Percentiles rank a stretch among this genome's conserved stretches.
Evolutionary conservation across 768 basidiomycete species (phyloP).

Genomic region (Tylopilus sp.): DNA sequence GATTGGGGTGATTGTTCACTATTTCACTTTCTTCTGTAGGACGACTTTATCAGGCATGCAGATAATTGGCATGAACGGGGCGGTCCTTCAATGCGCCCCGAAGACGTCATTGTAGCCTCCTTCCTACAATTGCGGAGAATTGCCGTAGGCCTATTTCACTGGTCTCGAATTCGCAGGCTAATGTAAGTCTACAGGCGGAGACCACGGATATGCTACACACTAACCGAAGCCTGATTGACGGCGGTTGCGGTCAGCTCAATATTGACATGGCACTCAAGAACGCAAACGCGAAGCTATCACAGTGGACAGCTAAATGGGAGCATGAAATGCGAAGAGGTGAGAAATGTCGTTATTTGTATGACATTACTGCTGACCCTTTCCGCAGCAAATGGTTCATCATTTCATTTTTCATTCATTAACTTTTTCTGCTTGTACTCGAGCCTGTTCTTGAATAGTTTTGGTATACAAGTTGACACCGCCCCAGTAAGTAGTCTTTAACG

Average conservation of each 20-base stretch:
- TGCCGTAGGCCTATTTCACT: conserved; percentile 50
- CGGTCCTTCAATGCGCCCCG: conserved; percentile 53
- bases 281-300: conserved; percentile 67
- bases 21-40: conserved; percentile 31
- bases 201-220: conserved; percentile 71
- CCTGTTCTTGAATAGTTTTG: conserved; percentile 83
- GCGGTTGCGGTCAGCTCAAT: conserved; percentile 60
- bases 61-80: conserved; percentile 67
- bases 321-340: conserved; percentile 69
- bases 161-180: background rate
- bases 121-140: conserved; percentile 76
- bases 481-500: conserved; percentile 40
- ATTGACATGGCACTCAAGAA: conserved; percentile 68
- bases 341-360: conserved; percentile 6
- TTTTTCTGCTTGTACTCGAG: conserved; percentile 77
- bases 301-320: conserved; percentile 73
- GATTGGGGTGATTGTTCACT: conserved; percentile 1
- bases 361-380: conserved; percentile 5
- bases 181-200: conserved; percentile 50
- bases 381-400: conserved; percentile 66
- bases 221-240: conserved; percentile 42
- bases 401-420: conserved; percentile 71
- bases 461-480: conserved; percentile 60
- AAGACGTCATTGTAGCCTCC: conserved; percentile 78
- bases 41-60: conserved; percentile 70